Evolutionary conservation across 306 rosid genomes (phyloP), one percentile per base, ranked within the genome.

Genomic region (Geum urbanum): DNA sequence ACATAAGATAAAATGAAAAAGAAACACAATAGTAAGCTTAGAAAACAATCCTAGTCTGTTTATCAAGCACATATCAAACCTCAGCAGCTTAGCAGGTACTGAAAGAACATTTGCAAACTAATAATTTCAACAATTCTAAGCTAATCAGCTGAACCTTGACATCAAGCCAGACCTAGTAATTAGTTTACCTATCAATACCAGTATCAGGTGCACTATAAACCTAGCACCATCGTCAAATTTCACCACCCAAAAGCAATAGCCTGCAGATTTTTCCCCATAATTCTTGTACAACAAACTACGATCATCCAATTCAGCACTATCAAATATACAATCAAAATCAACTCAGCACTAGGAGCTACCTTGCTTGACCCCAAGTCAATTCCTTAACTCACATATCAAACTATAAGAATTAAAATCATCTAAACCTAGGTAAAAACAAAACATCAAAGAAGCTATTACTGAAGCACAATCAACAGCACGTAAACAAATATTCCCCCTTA

Each of bases 281-380:
- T 51, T 37, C 24, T n/a, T 16, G 35, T 44, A 47, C 46, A 16
- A 3, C 55, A 54, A 45, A 64, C 16, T n/a, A 53, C 24, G 43
- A 53, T 2, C 61, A 9, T 9, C 10, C 5, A 4, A 22, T 13
- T 55, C 6, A 10, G 61, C 39, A 22, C 61, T 58, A 62, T 2
- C 37, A 32, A 32, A 32, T 2, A 32, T 2, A 32, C 37, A 1
- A 32, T 32, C 37, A 32, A 32, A 32, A 32, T 3, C 37, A 4
- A 22, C 37, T 55, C 6, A 10, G 39, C 16, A 22, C 61, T 58
- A 62, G 22, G 49, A 78, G 73, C 82, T 39, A 56, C 32, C 54
- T 73, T 71, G 19, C 55, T 71, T 15, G 41, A 63, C 68, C 56
- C 70, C 62, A 75, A 67, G 24, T 7, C 65, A 53, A 54, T 65